Evolutionary conservation across 192 early-diverging fungal species (phyloP).

Genomic region (Ambispora gerdemannii): DNA sequence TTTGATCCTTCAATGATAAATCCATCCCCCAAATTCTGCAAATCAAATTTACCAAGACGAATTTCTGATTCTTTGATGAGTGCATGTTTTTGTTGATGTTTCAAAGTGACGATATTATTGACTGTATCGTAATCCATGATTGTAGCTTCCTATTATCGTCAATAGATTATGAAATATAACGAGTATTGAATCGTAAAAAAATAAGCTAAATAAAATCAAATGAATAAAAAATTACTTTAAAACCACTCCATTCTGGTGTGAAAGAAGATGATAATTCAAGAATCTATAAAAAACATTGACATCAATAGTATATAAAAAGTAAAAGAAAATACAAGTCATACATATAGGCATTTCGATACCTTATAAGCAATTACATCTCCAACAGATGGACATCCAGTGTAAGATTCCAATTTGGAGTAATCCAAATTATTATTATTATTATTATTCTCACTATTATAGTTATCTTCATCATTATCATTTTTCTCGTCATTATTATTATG

Average conservation of each 20-base stretch:
- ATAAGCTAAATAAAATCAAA: background rate
- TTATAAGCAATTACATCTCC: conserved; percentile 11
- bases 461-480: background rate
- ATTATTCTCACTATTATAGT: background rate
- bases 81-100: background rate
- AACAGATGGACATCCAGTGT: background rate
- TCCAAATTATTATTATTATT: background rate
- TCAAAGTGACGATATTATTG: background rate
- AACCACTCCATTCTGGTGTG: background rate
- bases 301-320: background rate
- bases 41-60: background rate
- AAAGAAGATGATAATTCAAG: background rate
- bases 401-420: background rate
- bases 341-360: too few species aligned
- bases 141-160: background rate
- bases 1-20: background rate
- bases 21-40: background rate
- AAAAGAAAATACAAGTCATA: background rate
- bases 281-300: background rate
- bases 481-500: background rate
- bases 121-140: background rate
- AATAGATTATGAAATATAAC: too few species aligned
- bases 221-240: background rate
- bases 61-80: background rate
- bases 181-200: too few species aligned